These are phyloP conservation scores for Rauvolfia tetraphylla DNA, from an alignment of 257 asterid genomes.

Conservation along the genomic window DNA sequence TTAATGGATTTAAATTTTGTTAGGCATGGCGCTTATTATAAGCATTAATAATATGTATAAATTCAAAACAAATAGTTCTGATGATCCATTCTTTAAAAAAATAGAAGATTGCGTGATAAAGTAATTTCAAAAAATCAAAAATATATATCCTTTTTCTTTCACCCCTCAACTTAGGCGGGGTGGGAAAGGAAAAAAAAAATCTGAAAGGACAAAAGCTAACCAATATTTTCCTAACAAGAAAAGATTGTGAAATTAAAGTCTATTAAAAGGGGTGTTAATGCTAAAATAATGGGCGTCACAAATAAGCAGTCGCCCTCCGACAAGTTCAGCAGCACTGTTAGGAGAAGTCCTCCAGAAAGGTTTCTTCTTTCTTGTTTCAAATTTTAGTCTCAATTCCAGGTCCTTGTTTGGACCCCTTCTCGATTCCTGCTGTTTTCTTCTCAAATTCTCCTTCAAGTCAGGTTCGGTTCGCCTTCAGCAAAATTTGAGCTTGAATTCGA, in stretches of 20 bases:
- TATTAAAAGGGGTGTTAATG: too few species aligned
- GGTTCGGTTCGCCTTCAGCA: not conserved
- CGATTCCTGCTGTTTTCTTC: not conserved
- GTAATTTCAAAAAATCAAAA: too few species aligned
- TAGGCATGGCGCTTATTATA: too few species aligned
- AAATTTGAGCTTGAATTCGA: not conserved
- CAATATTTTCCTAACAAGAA: not conserved
- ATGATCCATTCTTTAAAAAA: too few species aligned
- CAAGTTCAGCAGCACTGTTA: not conserved
- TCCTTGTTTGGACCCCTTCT: not conserved
- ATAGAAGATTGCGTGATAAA: too few species aligned
- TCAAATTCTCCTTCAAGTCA: not conserved
- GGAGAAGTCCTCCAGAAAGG: not conserved
- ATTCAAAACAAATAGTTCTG: too few species aligned
- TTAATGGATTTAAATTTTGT: too few species aligned
- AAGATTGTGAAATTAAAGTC: not conserved
- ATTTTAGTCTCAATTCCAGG: not conserved
- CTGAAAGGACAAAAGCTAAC: not conserved
- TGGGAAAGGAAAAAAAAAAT: not conserved
- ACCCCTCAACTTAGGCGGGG: too few species aligned
- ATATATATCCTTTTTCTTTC: too few species aligned
- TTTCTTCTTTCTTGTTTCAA: not conserved
- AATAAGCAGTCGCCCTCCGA: not conserved
- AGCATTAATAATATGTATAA: too few species aligned
- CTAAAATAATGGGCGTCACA: not conserved